These are phyloP conservation scores for Leishmania aethiopica DNA, from an alignment of 208 protist species.

Conservation along the genomic window DNA sequence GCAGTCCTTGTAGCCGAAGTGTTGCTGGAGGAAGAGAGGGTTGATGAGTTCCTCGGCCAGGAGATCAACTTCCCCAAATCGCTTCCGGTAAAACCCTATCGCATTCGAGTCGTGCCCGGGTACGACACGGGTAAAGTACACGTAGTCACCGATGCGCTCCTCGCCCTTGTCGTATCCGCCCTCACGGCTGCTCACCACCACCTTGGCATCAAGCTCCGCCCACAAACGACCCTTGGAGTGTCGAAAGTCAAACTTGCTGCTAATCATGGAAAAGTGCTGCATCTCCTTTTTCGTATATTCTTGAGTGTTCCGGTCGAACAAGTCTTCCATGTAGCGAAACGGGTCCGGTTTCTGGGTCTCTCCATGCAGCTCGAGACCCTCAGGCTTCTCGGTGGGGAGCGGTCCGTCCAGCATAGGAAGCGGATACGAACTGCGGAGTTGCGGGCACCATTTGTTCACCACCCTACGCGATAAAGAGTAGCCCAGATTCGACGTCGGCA, in stretches of 20 bases:
- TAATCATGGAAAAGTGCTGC: constrained; percentile 68
- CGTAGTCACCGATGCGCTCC: constrained; percentile 88
- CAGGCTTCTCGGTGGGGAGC: constrained; percentile 56
- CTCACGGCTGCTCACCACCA: constrained; percentile 83
- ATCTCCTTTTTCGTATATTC: constrained; percentile 71
- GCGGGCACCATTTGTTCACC: constrained; percentile 74
- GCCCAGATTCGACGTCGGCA: constrained; percentile 64
- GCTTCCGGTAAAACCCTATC: constrained; percentile 91
- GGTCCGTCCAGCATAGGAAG: constrained; percentile 82
- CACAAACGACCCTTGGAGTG: constrained; percentile 82
- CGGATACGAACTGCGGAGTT: constrained; percentile 73
- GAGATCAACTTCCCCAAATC: constrained; percentile 82
- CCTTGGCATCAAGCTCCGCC: constrained; percentile 87
- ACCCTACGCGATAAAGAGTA: constrained; percentile 51
- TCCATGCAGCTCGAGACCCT: constrained; percentile 58
- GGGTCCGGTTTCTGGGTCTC: constrained; percentile 60
- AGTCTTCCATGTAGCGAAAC: constrained; percentile 90
- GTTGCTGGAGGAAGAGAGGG: constrained; percentile 76
- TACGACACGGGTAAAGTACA: constrained; percentile 89
- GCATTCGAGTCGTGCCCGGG: constrained; percentile 69
- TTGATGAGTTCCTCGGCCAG: constrained; percentile 93
- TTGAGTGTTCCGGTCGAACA: constrained; percentile 83
- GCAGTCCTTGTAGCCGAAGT: constrained; percentile 91
- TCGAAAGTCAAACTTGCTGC: constrained; percentile 86
- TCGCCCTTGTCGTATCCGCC: constrained; percentile 92